Base-by-base conservation (phyloP, 768 basidiomycete species). In the Obba rivulosa region DNA sequence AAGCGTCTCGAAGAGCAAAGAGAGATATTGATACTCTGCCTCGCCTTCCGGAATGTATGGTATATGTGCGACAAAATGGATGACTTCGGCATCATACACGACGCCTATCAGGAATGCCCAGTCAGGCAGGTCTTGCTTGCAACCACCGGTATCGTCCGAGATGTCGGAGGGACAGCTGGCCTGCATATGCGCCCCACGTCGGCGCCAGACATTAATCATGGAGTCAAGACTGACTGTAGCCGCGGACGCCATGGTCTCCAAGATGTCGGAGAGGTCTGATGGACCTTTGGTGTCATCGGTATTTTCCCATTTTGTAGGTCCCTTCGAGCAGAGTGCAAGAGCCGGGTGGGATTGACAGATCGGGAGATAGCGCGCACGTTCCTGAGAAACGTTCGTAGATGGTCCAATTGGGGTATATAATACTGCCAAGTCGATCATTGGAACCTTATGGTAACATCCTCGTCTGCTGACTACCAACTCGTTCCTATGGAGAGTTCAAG, bases 31-130 rank as follows among this genome's bases (percentile, higher is more conserved):
- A 8, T 14, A n/a, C n/a, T 38, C 37, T 16, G 37, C n/a, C n/a
- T 38, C n/a, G 42, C 23, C 42, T 3, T 21, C 8, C 3, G 11
- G 18, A 14, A 43, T 20, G 25, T 31, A 31, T 11, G 42, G 42
- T 14, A 43, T 43, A 24, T 43, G 42, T 31, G 42, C 42, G n/a
- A 43, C 8, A 17, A 43, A 16, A 17, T 43, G 42, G 16, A 43
- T 43, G 14, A 3, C 22, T n/a, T 25, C 16, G 11, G 42, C 22
- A 17, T 43, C 42, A 25, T 43, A 43, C 8, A 43, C 25, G 23
- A 43, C 11, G 16, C 42, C 42, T 13, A 43, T 4, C 13, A 25
- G 18, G 16, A 43, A n/a, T 34, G 42, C 42, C 42, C 42, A 24
- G 37, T 16, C n/a, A 16, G 37, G 37, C 8, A 38, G 37, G 13